These are phyloP conservation scores for Schizopora paradoxa DNA, from an alignment of 1,284 basidiomycete genomes.

Conservation along the genomic window DNA sequence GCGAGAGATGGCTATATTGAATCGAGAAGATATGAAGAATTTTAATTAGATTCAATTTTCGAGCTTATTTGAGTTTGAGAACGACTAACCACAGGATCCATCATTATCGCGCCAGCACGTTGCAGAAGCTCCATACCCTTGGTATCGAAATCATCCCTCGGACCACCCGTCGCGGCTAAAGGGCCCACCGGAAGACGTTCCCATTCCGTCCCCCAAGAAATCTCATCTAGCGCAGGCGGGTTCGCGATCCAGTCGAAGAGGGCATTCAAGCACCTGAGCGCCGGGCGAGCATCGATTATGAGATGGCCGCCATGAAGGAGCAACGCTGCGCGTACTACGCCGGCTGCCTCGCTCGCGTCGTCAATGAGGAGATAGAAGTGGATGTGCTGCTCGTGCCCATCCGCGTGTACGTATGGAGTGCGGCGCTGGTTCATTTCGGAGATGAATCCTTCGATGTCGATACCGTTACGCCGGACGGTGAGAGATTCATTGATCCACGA, in stretches of 20 bases:
- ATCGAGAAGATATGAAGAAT: background rate
- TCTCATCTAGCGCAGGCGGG: slow-evolving; percentile 5
- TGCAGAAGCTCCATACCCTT: slow-evolving; percentile 9
- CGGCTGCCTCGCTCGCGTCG: background rate
- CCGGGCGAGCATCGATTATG: slow-evolving; percentile 18
- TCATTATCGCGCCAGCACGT: background rate
- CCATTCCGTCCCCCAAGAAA: slow-evolving; percentile 17
- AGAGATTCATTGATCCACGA: background rate
- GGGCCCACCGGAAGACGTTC: slow-evolving; percentile 15
- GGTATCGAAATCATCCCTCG: slow-evolving; percentile 13
- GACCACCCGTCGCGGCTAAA: slow-evolving; percentile 18
- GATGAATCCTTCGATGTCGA: background rate
- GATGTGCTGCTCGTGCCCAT: background rate
- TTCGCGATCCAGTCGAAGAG: slow-evolving; percentile 16
- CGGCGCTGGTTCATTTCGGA: background rate
- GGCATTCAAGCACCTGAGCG: slow-evolving; percentile 10
- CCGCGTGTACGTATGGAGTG: background rate
- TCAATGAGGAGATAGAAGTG: background rate
- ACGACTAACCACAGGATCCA: background rate
- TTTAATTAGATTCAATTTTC: too few species aligned
- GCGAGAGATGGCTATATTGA: background rate
- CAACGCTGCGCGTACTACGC: too few species aligned
- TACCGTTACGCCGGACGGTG: background rate
- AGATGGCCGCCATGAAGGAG: slow-evolving; percentile 17
- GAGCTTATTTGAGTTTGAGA: too few species aligned